These are phyloP conservation scores for Quercus rubra DNA, from an alignment of 306 rosid genomes.

Conservation along the genomic window DNA sequence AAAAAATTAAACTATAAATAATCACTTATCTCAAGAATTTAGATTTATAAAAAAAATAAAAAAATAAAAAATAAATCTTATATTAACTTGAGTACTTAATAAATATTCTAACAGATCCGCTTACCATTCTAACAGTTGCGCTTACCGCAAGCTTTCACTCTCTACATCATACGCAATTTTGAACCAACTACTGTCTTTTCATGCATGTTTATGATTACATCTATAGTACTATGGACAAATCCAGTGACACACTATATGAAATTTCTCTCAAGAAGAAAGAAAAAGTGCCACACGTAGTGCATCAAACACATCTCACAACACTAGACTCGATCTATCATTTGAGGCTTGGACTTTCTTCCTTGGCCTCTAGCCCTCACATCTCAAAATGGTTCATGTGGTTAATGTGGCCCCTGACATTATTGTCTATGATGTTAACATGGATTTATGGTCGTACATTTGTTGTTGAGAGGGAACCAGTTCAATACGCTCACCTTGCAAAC, in stretches of 20 bases:
- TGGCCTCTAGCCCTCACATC: conserved; percentile 30
- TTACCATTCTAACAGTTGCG: no score
- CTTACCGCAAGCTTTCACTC: conserved; percentile 32
- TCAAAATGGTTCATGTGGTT: conserved; percentile 24
- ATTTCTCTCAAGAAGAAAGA: conserved; percentile 19
- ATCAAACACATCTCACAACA: conserved; percentile 33
- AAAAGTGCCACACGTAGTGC: conserved; percentile 28
- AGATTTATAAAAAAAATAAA: no score
- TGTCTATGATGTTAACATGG: conserved; percentile 20
- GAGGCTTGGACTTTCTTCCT: conserved; percentile 23
- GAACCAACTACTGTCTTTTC: conserved; percentile 33
- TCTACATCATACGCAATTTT: conserved; percentile 38
- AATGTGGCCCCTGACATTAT: conserved; percentile 35
- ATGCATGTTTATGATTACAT: conserved; percentile 35
- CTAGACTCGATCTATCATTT: conserved; percentile 32
- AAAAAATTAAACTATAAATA: no score
- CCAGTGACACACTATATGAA: conserved; percentile 8
- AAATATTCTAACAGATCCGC: no score
- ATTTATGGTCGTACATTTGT: conserved; percentile 25
- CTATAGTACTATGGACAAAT: conserved; percentile 30
- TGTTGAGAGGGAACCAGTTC: conserved; percentile 30
- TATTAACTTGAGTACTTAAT: no score
- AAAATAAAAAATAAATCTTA: no score
- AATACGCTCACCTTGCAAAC: conserved; percentile 28
- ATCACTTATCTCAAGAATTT: no score